phyloP scores from a whole-genome alignment of 352 stramenopile species.

The Pythium aquatile region DNA sequence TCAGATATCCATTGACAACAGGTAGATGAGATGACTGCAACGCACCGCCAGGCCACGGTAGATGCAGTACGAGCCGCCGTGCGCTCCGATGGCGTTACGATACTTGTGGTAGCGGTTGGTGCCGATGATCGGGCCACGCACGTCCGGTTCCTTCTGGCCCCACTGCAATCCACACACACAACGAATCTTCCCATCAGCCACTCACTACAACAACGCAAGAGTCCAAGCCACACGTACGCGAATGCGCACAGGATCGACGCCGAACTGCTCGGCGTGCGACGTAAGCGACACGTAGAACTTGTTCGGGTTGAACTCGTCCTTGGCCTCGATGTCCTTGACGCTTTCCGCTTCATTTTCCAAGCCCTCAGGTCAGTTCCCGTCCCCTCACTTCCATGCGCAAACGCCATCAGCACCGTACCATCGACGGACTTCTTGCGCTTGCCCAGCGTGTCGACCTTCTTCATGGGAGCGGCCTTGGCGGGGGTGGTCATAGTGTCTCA shows the following conservation, averaged over 20 bases:
- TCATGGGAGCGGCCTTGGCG: slow-evolving; percentile 44
- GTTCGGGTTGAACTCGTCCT: slow-evolving; percentile 87
- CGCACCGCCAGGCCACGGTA: slow-evolving; percentile 96
- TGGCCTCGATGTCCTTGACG: slow-evolving; percentile 80
- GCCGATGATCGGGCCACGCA: slow-evolving; percentile 93
- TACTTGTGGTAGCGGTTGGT: slow-evolving; percentile 95
- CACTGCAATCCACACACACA: slow-evolving; percentile 58
- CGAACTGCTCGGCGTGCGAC: slow-evolving; percentile 85
- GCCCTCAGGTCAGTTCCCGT: not conserved
- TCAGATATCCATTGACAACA: slow-evolving; percentile 1
- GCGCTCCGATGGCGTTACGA: slow-evolving; percentile 98
- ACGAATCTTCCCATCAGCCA: not conserved
- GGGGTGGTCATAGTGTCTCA: slow-evolving; percentile 18
- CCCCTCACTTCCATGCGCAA: not conserved
- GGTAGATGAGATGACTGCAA: slow-evolving; percentile 1
- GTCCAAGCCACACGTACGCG: slow-evolving; percentile 39
- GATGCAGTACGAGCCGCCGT: slow-evolving; percentile 98
- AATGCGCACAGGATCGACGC: slow-evolving; percentile 83
- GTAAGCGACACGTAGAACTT: slow-evolving; percentile 87
- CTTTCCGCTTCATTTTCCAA: slow-evolving; percentile 47
- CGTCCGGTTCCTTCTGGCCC: slow-evolving; percentile 88
- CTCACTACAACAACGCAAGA: not conserved
- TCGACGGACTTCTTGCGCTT: slow-evolving; percentile 90
- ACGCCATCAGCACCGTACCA: slow-evolving; percentile 36
- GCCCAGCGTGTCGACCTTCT: slow-evolving; percentile 80